Conservation (phyloP, 1,284 basidiomycete species). For the Malassezia sp. region DNA sequence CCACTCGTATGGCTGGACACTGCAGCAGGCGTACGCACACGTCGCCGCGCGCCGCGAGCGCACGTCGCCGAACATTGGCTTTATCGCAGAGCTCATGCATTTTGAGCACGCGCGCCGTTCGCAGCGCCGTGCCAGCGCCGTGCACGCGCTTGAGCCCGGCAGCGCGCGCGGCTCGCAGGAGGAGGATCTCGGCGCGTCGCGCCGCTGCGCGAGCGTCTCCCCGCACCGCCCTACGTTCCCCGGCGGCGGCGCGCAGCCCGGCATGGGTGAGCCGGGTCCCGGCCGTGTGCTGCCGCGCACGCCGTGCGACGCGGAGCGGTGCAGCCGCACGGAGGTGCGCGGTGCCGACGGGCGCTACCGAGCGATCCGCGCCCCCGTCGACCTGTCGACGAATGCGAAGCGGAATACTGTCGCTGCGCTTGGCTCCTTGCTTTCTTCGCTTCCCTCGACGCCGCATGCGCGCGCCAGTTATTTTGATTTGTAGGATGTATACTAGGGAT, state of each 20-base stretch:
- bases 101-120: conserved; percentile 56
- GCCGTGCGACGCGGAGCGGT: not conserved
- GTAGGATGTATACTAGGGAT: conserved; percentile 2
- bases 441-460: not conserved
- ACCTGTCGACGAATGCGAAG: not conserved
- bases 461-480: not conserved
- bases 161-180: not conserved
- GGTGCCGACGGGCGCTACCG: not conserved
- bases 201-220: not conserved
- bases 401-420: not conserved
- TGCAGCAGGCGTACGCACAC: conserved; percentile 76
- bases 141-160: not conserved
- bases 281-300: not conserved
- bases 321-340: not conserved
- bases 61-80: conserved; percentile 95
- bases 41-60: conserved; percentile 78
- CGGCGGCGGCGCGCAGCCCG: too few relatives aligned
- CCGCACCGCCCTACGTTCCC: not conserved
- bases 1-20: conserved; percentile 86
- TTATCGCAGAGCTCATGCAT: conserved; percentile 89
- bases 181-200: not conserved
- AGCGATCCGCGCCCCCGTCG: not conserved
- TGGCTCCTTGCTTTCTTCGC: too few relatives aligned
- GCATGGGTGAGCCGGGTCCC: not conserved
- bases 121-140: not conserved